Evolutionary conservation across 352 stramenopile species (phyloP).

Genomic region (Blastocystis sp.): DNA sequence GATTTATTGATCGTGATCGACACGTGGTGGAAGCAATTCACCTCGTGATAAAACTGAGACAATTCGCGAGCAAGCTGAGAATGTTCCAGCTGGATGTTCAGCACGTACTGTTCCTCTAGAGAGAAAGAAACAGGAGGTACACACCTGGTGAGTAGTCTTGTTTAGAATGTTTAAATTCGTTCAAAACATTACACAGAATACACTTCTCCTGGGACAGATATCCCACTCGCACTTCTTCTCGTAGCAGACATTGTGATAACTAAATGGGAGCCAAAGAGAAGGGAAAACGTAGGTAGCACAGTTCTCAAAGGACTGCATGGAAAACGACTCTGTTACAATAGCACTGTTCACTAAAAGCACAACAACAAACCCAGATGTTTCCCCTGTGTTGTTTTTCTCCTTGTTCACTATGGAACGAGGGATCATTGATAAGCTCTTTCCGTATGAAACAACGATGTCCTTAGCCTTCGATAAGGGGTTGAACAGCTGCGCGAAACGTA

Average conservation of each 20-base stretch:
- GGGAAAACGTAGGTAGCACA: neutral
- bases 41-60: constrained; percentile 30
- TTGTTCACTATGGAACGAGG: constrained; percentile 5
- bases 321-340: neutral
- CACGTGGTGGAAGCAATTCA: constrained; percentile 41
- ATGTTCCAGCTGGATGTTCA: constrained; percentile 12
- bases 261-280: neutral
- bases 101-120: constrained; percentile 21
- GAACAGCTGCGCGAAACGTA: constrained; percentile 22
- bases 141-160: neutral
- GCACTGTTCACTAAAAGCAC: neutral
- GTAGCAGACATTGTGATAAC: neutral
- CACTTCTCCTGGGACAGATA: constrained; percentile 26
- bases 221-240: neutral
- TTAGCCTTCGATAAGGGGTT: constrained; percentile 5
- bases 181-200: constrained; percentile 10
- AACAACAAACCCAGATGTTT: neutral
- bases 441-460: constrained; percentile 10
- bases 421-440: neutral
- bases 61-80: constrained; percentile 13
- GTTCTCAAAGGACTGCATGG: constrained; percentile 6
- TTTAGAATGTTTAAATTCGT: neutral
- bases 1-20: constrained; percentile 7
- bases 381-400: neutral
- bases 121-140: neutral